Conservation (phyloP, 768 basidiomycete species). For the Baorangia bicolor region DNA sequence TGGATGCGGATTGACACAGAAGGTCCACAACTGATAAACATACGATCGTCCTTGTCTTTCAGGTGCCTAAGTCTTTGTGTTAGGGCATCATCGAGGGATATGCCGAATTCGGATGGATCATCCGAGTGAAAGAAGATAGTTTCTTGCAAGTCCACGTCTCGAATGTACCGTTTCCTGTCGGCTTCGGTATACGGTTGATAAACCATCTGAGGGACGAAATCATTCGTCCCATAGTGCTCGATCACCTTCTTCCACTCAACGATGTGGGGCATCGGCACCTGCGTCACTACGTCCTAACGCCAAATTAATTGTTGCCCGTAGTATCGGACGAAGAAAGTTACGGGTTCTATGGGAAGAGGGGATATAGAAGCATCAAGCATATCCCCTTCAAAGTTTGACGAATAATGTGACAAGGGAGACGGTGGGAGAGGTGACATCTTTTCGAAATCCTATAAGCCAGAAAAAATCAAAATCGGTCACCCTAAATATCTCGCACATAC, state of each 20-base stretch:
- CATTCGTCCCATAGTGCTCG: conserved; percentile 31
- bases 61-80: conserved; percentile 58
- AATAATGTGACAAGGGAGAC: conserved; percentile 13
- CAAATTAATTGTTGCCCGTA: not conserved
- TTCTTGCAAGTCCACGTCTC: conserved; percentile 59
- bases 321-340: conserved; percentile 5
- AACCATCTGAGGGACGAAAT: conserved; percentile 68
- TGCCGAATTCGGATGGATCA: conserved; percentile 55
- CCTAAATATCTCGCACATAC: conserved; percentile 7
- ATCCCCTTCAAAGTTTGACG: conserved; percentile 2
- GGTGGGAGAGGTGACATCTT: conserved; percentile 5
- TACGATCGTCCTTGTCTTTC: conserved; percentile 55
- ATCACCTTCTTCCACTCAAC: conserved; percentile 25
- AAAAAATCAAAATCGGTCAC: not conserved
- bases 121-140: conserved; percentile 65
- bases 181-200: conserved; percentile 78
- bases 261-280: conserved; percentile 25
- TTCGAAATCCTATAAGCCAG: conserved; percentile 10
- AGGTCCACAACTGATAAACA: conserved; percentile 72
- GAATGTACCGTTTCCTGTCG: conserved; percentile 74
- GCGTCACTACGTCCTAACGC: conserved; percentile 22
- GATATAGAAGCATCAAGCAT: not conserved
- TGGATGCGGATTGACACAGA: conserved; percentile 79
- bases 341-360: conserved; percentile 3
- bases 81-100: conserved; percentile 62